Conservation (phyloP, 1,284 basidiomycete species). For the Takashimella koratensis region DNA sequence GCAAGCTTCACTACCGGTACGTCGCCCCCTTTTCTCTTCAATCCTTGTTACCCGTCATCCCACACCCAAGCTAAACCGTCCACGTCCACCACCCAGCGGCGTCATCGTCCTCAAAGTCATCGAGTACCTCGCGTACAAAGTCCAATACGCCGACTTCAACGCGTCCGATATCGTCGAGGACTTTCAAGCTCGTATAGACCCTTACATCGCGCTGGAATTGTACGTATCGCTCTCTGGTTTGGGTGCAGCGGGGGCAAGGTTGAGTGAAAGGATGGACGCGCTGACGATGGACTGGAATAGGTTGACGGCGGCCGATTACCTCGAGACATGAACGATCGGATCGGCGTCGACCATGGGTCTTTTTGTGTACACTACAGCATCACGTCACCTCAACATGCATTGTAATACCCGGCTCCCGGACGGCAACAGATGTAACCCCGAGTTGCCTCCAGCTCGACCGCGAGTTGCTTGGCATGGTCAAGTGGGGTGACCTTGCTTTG, state of each 20-base stretch:
- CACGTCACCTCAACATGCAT: too few species aligned
- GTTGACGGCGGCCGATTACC: slow-evolving; percentile 50
- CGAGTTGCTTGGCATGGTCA: too few species aligned
- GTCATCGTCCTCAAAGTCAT: slow-evolving; percentile 57
- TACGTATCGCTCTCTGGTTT: slow-evolving; percentile 32
- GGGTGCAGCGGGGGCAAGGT: background rate
- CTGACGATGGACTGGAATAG: slow-evolving; percentile 16
- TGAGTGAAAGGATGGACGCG: background rate
- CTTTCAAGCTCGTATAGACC: slow-evolving; percentile 55
- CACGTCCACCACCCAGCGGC: too few species aligned
- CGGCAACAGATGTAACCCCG: too few species aligned
- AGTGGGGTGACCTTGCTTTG: too few species aligned
- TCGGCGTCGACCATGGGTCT: too few species aligned
- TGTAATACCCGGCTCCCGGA: too few species aligned
- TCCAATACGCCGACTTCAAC: slow-evolving; percentile 50
- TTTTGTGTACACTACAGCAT: too few species aligned
- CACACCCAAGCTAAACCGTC: too few species aligned
- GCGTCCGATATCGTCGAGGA: slow-evolving; percentile 53
- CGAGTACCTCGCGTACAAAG: slow-evolving; percentile 57
- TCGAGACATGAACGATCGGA: slow-evolving; percentile 30
- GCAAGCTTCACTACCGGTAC: slow-evolving; percentile 48
- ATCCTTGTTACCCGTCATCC: background rate
- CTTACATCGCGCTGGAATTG: slow-evolving; percentile 58
- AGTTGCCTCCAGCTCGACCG: too few species aligned
- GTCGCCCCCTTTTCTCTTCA: slow-evolving; percentile 3